Percentiles rank a stretch among this genome's conserved stretches.
phyloP scores from a whole-genome alignment of 2,329 filamentous ascomycete species.

The Trichoderma sp. region DNA sequence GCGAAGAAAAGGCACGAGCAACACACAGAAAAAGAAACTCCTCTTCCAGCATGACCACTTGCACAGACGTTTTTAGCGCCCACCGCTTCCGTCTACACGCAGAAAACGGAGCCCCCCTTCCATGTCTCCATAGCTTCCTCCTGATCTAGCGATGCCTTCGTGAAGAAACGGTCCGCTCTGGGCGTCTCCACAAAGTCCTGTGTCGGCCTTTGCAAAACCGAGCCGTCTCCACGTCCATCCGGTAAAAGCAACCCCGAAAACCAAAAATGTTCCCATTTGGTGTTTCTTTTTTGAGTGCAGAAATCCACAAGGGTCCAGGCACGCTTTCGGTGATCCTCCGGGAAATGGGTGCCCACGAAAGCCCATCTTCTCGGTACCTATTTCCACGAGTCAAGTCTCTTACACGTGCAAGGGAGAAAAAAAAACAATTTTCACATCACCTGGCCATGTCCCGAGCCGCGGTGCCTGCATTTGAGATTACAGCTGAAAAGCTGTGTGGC shows the following conservation, averaged over 20 bases:
- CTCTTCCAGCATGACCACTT: neutral
- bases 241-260: slow-evolving; percentile 10
- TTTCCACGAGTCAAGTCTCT: neutral
- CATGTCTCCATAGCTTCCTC: neutral
- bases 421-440: neutral
- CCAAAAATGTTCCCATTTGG: neutral
- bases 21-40: neutral
- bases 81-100: slow-evolving; percentile 5
- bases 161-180: slow-evolving; percentile 5
- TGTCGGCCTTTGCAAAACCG: slow-evolving; percentile 10
- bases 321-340: slow-evolving; percentile 2
- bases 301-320: neutral
- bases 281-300: neutral
- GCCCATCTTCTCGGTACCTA: neutral
- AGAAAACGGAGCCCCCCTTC: neutral
- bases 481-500: neutral
- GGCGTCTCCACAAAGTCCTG: neutral
- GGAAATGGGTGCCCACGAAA: neutral
- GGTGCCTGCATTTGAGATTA: neutral
- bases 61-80: neutral
- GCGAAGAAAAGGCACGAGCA: neutral
- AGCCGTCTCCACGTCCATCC: neutral
- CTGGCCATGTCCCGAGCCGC: neutral
- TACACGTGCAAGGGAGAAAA: neutral
- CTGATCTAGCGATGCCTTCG: neutral